Evolutionary conservation across 805 yeast genomes (phyloP).

Genomic region (Starmerella powellii): DNA sequence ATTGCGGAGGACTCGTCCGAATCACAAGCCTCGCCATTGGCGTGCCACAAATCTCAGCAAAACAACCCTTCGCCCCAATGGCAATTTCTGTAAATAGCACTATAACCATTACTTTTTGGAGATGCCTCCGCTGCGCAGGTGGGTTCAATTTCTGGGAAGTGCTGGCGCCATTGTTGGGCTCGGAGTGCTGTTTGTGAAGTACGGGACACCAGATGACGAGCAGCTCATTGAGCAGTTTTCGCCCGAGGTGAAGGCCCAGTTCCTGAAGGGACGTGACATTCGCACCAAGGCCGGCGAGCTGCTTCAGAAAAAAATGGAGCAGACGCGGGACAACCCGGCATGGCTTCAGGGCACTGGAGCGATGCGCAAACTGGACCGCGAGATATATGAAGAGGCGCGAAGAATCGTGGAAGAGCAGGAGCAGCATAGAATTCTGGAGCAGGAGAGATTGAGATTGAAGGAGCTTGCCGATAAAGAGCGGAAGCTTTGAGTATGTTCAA

Average conservation of each 20-base stretch:
- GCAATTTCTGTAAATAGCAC: not conserved
- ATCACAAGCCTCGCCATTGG: too few species aligned
- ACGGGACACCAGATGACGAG: constrained; percentile 77
- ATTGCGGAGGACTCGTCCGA: too few species aligned
- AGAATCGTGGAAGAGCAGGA: constrained; percentile 18
- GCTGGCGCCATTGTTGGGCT: constrained; percentile 48
- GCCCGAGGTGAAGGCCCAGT: constrained; percentile 71
- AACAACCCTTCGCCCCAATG: too few species aligned
- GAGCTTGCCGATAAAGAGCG: constrained; percentile 10
- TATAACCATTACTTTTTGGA: too few species aligned
- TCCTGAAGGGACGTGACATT: constrained; percentile 41
- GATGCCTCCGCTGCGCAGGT: constrained; percentile 23
- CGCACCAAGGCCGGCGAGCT: constrained; percentile 20
- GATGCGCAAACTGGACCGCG: constrained; percentile 23
- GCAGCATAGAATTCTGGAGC: constrained; percentile 2
- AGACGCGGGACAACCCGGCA: constrained; percentile 24
- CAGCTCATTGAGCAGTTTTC: constrained; percentile 59
- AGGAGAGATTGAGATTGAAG: constrained; percentile 8
- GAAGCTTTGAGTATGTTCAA: constrained; percentile 1
- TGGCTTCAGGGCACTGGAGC: constrained; percentile 25
- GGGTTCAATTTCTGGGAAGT: constrained; percentile 33
- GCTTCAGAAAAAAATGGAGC: constrained; percentile 19
- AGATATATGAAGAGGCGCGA: constrained; percentile 24
- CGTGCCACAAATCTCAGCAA: too few species aligned
- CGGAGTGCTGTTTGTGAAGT: constrained; percentile 62